These are phyloP conservation scores for Davidsoniella eucalypti DNA, from an alignment of 2,329 filamentous ascomycete genomes.

Conservation along the genomic window DNA sequence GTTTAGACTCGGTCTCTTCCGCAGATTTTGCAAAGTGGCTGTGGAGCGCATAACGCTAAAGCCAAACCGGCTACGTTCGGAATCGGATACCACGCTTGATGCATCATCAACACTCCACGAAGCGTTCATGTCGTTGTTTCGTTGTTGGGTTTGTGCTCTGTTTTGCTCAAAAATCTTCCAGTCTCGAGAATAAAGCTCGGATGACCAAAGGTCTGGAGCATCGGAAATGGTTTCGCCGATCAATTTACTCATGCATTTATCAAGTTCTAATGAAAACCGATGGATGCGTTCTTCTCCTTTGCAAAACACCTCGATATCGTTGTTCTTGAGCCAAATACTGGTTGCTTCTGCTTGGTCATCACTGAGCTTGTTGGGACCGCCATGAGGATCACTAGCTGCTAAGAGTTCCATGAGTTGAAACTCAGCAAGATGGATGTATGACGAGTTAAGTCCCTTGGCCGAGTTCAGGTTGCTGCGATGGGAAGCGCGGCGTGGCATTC, in stretches of 20 bases:
- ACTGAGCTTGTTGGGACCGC: conserved; percentile 87
- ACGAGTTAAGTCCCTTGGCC: conserved; percentile 32
- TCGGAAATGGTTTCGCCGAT: conserved; percentile 73
- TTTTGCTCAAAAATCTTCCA: conserved; percentile 40
- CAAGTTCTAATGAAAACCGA: conserved; percentile 78
- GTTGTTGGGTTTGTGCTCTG: conserved; percentile 14
- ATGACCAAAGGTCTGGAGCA: conserved; percentile 81
- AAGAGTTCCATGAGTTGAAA: conserved; percentile 76
- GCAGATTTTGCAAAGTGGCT: conserved; percentile 39
- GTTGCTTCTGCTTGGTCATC: conserved; percentile 87
- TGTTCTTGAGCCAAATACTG: conserved; percentile 62
- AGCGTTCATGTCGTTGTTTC: conserved; percentile 21
- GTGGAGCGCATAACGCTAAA: background rate
- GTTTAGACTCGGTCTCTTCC: conserved; percentile 19
- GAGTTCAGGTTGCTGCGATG: conserved; percentile 3
- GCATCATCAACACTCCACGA: conserved; percentile 32
- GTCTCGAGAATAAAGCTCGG: conserved; percentile 70
- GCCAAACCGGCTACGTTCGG: conserved; percentile 22
- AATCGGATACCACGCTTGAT: conserved; percentile 38
- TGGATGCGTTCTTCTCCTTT: conserved; percentile 89
- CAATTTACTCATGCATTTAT: conserved; percentile 69
- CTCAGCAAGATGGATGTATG: conserved; percentile 64
- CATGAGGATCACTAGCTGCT: conserved; percentile 66
- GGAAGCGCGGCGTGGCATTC: conserved; percentile 39
- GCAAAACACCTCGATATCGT: conserved; percentile 82